Evolutionary conservation across 2,329 filamentous ascomycete genomes (phyloP), one percentile per base, ranked within the genome.

Genomic region (Fusarium mangiferae): DNA sequence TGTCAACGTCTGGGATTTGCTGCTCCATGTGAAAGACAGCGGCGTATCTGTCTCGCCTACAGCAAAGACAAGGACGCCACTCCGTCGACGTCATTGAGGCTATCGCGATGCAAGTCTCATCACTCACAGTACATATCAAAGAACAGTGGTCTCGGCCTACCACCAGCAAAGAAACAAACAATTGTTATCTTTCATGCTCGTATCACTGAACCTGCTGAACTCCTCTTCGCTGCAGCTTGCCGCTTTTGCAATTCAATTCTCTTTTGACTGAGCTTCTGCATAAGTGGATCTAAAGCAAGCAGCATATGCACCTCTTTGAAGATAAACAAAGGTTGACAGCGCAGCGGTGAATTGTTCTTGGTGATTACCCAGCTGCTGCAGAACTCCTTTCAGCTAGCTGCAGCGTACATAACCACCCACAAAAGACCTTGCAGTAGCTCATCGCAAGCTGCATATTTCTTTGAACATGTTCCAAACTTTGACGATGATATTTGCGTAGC

Each of bases 261-360:
- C 15, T 13, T 24, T 24, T n/a, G 0, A 24, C 22, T 13, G 0
- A 3, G 11, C 28, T 24, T 0, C 3, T 13, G 2, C 22, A 13
- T 49, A 13, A 49, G 18, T 33, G 10, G 15, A 18, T 24, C 22
- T 11, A n/a, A 5, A 49, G 11, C 22, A 49, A 49, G 46, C 46
- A 49, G 28, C 22, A 33, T 49, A 33, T 49, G 28, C 11, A 49
- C 7, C 7, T 18, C 28, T 49, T 33, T 49, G 28, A 49, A 48
- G 13, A 9, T 3, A 9, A 28, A 46, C 24, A 20, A 28, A 28
- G 44, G 9, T 26, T 28, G 22, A 9, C 14, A 42, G 22, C 14
- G 39, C 22, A 42, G 22, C 6, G 9, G 22, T 39, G 11, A 22
- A 20, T 36, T 17, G 35, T 36, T 18, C 17, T 17, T 36, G 15